phyloP scores from a whole-genome alignment of 495 filamentous ascomycete genomes.

The Daldinia grandis region DNA sequence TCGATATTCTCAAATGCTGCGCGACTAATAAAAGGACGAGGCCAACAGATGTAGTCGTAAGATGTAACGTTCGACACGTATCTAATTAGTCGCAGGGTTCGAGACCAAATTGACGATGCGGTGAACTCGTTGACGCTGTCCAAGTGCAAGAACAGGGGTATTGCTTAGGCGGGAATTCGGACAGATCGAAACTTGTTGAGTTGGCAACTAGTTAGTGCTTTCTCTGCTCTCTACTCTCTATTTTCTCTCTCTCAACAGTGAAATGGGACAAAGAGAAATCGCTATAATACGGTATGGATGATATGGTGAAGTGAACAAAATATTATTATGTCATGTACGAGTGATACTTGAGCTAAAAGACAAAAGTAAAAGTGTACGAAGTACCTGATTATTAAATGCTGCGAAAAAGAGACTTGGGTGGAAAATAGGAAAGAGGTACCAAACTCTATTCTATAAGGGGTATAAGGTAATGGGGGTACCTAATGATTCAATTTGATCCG shows the following conservation, averaged over 20 bases:
- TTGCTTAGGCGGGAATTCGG: slow-evolving; percentile 17
- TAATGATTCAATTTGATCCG: slow-evolving; percentile 10
- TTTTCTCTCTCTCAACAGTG: neutral
- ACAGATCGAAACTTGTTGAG: slow-evolving; percentile 13
- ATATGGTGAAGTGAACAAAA: neutral
- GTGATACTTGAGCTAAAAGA: neutral
- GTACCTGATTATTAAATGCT: neutral
- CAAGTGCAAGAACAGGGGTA: slow-evolving; percentile 14
- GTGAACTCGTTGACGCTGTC: slow-evolving; percentile 35
- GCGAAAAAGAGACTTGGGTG: neutral
- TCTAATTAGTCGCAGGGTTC: slow-evolving; percentile 19
- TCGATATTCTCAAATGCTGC: neutral
- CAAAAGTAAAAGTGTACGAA: neutral
- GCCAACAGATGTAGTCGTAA: slow-evolving; percentile 6
- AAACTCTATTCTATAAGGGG: slow-evolving; percentile 31
- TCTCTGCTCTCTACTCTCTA: neutral
- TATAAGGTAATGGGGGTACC: slow-evolving; percentile 33
- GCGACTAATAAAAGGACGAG: neutral
- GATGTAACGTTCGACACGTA: slow-evolving; percentile 8
- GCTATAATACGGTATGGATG: slow-evolving; percentile 7
- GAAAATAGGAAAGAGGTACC: slow-evolving; percentile 6
- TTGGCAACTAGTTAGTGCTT: slow-evolving; percentile 1
- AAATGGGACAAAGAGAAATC: neutral
- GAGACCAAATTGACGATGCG: slow-evolving; percentile 22
- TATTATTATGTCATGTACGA: too few species aligned